Percentiles rank a stretch among this genome's conserved stretches.
Conservation (phyloP, 495 filamentous ascomycete species). For the Pseudevernia furfuracea region DNA sequence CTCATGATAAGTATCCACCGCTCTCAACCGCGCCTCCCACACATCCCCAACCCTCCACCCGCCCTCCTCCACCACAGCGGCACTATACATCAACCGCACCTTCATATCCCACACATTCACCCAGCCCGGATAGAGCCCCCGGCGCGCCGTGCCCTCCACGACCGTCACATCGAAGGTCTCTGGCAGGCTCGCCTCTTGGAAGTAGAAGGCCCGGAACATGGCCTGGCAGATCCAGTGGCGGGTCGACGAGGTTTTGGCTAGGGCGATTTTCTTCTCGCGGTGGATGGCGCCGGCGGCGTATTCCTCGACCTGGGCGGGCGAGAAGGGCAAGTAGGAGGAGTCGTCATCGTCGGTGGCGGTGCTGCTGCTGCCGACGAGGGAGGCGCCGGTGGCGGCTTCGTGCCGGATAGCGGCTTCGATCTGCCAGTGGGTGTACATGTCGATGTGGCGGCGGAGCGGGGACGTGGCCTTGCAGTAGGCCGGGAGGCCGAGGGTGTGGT, state of each 20-base stretch:
- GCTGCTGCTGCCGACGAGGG: slow-evolving; percentile 42
- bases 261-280: slow-evolving; percentile 31
- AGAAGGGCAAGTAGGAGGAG: slow-evolving; percentile 56
- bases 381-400: slow-evolving; percentile 50
- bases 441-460: slow-evolving; percentile 74
- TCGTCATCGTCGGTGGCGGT: too few relatives aligned
- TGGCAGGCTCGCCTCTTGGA: slow-evolving; percentile 56
- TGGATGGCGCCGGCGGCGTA: slow-evolving; percentile 33
- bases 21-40: slow-evolving; percentile 51
- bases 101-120: slow-evolving; percentile 30
- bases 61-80: slow-evolving; percentile 31
- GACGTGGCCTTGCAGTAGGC: slow-evolving; percentile 76
- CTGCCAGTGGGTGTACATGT: slow-evolving; percentile 86
- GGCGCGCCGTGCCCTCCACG: slow-evolving; percentile 27
- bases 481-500: slow-evolving; percentile 55
- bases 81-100: slow-evolving; percentile 28
- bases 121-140: slow-evolving; percentile 24
- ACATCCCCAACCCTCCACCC: slow-evolving; percentile 40
- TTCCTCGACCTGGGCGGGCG: slow-evolving; percentile 44
- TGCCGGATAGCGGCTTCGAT: slow-evolving; percentile 73
- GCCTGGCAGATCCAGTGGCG: slow-evolving; percentile 62
- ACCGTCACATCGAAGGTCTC: slow-evolving; percentile 43
- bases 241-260: slow-evolving; percentile 33
- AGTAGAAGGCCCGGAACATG: slow-evolving; percentile 67
- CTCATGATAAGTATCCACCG: slow-evolving; percentile 46